Evolutionary conservation across 805 yeast genomes (phyloP).

Genomic region (Starmerella sp.): DNA sequence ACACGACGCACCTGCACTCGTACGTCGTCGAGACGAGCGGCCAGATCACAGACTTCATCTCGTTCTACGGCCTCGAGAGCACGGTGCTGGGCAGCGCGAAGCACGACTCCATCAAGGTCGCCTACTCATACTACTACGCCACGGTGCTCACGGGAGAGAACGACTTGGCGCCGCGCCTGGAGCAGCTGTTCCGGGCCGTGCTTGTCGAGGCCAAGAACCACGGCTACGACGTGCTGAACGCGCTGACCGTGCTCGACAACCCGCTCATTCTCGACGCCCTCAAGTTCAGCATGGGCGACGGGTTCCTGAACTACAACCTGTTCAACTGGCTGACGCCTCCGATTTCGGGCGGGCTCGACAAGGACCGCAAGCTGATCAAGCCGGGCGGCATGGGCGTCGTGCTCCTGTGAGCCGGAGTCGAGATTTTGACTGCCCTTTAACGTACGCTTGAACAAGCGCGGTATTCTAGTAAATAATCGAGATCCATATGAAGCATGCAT

Average conservation of each 20-base stretch:
- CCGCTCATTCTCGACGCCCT: conserved; percentile 66
- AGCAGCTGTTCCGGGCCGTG: conserved; percentile 56
- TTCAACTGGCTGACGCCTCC: conserved; percentile 83
- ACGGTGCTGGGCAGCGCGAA: conserved; percentile 54
- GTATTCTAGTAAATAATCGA: too few relatives aligned
- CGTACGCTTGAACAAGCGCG: too few relatives aligned
- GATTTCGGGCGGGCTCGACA: conserved; percentile 66
- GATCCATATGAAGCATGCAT: too few relatives aligned
- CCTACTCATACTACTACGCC: conserved; percentile 84
- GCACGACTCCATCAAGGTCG: conserved; percentile 65
- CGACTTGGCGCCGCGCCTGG: conserved; percentile 44
- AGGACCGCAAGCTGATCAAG: conserved; percentile 40
- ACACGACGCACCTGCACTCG: conserved; percentile 34
- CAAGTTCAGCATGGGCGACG: conserved; percentile 91
- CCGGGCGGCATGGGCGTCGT: conserved; percentile 86
- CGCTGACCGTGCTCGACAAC: conserved; percentile 84
- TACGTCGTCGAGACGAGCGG: conserved; percentile 62
- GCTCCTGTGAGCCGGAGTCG: conserved; percentile 39
- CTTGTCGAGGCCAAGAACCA: conserved; percentile 57
- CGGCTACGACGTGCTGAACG: conserved; percentile 85
- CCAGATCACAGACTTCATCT: conserved; percentile 73
- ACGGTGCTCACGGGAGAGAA: conserved; percentile 34
- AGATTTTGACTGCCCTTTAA: too few relatives aligned
- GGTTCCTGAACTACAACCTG: conserved; percentile 76
- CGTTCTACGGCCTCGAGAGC: conserved; percentile 82